Percentiles rank a stretch among this genome's conserved stretches.
phyloP scores from a whole-genome alignment of 441 rosid genomes.

The Eutrema salsugineum region DNA sequence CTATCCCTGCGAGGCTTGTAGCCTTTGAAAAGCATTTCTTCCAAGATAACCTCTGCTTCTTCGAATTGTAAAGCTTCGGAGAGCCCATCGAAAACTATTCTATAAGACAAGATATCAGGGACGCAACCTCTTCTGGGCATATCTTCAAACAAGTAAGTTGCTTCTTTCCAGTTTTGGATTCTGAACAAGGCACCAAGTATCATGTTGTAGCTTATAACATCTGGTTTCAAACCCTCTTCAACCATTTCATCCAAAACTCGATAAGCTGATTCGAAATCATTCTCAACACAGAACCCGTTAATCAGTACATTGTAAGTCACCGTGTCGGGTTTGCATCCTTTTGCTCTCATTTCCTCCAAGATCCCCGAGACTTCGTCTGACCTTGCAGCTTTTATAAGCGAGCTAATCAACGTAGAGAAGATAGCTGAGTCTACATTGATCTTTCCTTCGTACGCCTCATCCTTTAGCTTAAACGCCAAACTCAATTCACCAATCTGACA shows the following conservation, averaged over 20 bases:
- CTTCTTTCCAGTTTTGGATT: conserved; percentile 53
- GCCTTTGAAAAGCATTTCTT: conserved; percentile 81
- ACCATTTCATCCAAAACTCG: conserved; percentile 57
- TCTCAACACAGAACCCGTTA: conserved; percentile 42
- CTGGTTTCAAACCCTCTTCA: conserved; percentile 51
- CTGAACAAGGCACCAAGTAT: conserved; percentile 56
- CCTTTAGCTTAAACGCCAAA: conserved; percentile 56
- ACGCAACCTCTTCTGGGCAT: conserved; percentile 68
- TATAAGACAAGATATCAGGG: conserved; percentile 71
- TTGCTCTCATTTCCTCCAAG: conserved; percentile 54
- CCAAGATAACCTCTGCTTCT: conserved; percentile 60
- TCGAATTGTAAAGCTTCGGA: conserved; percentile 38
- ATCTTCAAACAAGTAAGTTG: conserved; percentile 64
- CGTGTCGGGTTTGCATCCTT: conserved; percentile 52
- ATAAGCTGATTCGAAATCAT: conserved; percentile 51
- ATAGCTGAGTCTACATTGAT: conserved; percentile 46
- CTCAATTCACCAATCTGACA: conserved; percentile 43
- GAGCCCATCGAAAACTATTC: conserved; percentile 71
- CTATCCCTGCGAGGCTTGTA: conserved; percentile 45
- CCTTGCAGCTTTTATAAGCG: conserved; percentile 47
- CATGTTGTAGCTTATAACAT: conserved; percentile 60
- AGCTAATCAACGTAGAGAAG: conserved; percentile 55
- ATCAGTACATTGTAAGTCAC: conserved; percentile 66
- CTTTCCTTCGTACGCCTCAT: conserved; percentile 50
- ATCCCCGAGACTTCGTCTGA: conserved; percentile 44